These are phyloP conservation scores for Penicillium brasilianum DNA, from an alignment of 2,329 filamentous ascomycete species.

Conservation along the genomic window DNA sequence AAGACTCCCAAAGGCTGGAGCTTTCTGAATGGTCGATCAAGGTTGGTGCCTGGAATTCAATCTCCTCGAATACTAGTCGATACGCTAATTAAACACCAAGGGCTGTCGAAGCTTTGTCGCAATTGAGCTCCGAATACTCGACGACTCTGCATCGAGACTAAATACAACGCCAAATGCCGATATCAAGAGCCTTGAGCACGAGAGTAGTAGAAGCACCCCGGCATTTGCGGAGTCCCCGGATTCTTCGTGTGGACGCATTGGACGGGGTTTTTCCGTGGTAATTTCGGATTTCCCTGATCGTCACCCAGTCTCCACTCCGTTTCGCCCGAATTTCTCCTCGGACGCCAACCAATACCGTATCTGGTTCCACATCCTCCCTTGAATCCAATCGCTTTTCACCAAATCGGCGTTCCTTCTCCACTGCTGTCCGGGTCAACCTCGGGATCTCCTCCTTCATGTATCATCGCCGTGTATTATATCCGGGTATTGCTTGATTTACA, in stretches of 20 bases:
- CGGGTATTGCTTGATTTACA: constrained; percentile 9
- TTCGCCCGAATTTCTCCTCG: not conserved
- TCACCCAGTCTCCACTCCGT: not conserved
- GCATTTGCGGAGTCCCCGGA: constrained; percentile 29
- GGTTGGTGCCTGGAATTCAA: not conserved
- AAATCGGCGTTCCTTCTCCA: not conserved
- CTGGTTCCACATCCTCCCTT: not conserved
- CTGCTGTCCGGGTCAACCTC: constrained; percentile 14
- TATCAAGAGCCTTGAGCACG: constrained; percentile 12
- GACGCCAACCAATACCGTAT: not conserved
- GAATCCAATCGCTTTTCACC: constrained; percentile 3
- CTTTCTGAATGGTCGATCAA: not conserved
- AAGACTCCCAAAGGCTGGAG: not conserved
- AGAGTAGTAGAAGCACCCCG: constrained; percentile 6
- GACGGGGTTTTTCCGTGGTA: not conserved
- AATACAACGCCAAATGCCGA: constrained; percentile 18
- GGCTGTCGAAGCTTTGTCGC: not conserved
- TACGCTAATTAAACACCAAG: not conserved
- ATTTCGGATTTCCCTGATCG: constrained; percentile 2
- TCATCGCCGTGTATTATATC: not conserved
- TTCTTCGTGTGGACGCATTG: not conserved
- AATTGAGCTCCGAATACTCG: not conserved
- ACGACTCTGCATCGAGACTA: not conserved
- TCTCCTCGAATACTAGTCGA: not conserved
- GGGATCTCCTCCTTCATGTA: constrained; percentile 2